Evolutionary conservation across 345 rosid genomes (phyloP).

Genomic region (Clausena lansium): DNA sequence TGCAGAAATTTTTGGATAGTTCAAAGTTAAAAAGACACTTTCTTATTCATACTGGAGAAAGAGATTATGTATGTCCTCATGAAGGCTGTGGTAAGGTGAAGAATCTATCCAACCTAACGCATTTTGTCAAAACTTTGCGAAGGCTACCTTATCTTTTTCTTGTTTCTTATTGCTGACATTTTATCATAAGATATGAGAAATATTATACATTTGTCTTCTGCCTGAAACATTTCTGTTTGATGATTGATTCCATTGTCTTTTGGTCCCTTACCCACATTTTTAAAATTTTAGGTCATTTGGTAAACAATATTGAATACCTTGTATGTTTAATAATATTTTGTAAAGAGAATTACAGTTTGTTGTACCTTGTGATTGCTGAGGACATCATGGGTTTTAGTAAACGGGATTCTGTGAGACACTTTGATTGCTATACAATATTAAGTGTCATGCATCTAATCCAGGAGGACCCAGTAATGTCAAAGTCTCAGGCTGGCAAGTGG

Average conservation of each 20-base stretch:
- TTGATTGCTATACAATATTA: neutral
- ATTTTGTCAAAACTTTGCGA: neutral
- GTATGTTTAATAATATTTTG: neutral
- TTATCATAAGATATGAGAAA: neutral
- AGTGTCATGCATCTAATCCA: neutral
- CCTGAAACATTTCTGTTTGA: neutral
- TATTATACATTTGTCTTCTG: neutral
- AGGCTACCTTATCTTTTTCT: neutral
- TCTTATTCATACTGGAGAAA: conserved; percentile 93
- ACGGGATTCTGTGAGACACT: too few species aligned
- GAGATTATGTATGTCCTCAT: conserved; percentile 81
- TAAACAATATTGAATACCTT: neutral
- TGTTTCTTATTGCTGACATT: neutral
- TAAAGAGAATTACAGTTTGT: neutral
- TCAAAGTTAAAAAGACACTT: conserved; percentile 94
- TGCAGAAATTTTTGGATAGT: conserved; percentile 98
- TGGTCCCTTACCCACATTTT: neutral
- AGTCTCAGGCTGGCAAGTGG: conserved; percentile 1
- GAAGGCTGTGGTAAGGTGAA: conserved; percentile 99
- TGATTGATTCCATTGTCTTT: too few species aligned
- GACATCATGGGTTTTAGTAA: too few species aligned
- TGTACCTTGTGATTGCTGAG: neutral
- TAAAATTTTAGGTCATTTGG: neutral
- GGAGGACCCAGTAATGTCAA: neutral
- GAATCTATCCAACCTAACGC: conserved; percentile 22